These are phyloP conservation scores for Aureobasidium lini DNA, from an alignment of 2,329 filamentous ascomycete species.

Conservation along the genomic window DNA sequence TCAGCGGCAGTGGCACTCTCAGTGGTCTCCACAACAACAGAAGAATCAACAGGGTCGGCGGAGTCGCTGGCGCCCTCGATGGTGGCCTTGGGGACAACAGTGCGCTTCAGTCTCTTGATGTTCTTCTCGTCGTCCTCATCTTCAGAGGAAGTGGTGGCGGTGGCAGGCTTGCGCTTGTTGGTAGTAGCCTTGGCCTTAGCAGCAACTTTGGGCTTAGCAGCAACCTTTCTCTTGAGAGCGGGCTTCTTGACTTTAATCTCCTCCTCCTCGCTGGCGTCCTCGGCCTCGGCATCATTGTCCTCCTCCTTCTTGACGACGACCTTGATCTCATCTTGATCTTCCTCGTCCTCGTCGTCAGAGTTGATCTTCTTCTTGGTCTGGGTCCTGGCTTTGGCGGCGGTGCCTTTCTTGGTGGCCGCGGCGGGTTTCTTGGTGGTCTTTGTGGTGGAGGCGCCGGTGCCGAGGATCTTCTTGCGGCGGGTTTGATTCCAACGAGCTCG, in stretches of 20 bases:
- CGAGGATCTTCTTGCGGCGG: conserved; percentile 21
- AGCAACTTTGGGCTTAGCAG: neutral
- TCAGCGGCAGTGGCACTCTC: too few species aligned
- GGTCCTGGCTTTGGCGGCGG: neutral
- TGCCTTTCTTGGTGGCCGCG: conserved; percentile 10
- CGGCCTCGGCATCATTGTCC: neutral
- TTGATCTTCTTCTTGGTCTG: conserved; percentile 11
- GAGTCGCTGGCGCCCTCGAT: too few species aligned
- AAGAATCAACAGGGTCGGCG: too few species aligned
- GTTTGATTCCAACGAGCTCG: conserved; percentile 22
- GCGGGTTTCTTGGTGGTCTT: conserved; percentile 16
- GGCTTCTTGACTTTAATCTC: neutral
- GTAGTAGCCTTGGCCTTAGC: neutral
- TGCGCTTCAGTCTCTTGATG: neutral
- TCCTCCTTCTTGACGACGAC: neutral
- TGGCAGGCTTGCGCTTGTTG: neutral
- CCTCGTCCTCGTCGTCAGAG: neutral
- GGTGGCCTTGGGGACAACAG: too few species aligned
- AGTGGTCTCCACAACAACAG: too few species aligned
- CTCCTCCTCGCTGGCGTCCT: neutral
- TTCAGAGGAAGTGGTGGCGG: neutral
- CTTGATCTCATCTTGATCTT: neutral
- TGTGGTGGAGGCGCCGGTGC: conserved; percentile 1
- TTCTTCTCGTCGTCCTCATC: neutral
- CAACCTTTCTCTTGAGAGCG: neutral